Base-by-base conservation (phyloP, 768 basidiomycete genomes). In the Russula vinacea region DNA sequence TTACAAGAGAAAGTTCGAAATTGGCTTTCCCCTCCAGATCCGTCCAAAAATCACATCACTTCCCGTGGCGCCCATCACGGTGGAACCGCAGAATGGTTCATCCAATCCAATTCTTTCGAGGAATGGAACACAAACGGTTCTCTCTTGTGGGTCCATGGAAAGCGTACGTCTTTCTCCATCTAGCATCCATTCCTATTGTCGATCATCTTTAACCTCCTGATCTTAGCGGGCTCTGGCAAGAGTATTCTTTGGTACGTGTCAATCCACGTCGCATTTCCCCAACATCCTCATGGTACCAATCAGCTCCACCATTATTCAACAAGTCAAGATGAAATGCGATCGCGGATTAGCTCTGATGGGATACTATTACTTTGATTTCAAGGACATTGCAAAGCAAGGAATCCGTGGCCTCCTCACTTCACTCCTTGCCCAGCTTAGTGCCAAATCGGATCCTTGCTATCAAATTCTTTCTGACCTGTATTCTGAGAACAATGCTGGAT, bases 141-240 rank as follows among this genome's bases (percentile, higher is more conserved):
- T 1, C 10, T 56, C 2, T n/a, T 56, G 19, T 44, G 42, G 56
- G 17, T 56, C 29, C 40, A 56, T 17, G 56, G 40, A 19, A 56
- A 44, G 33, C 56, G 56, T 56, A 19, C 17, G 29, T 44, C 26
- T 44, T 26, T 19, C 6, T 1, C 9, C 26, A n/a, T 26, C 26
- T 32, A 0, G 5, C 5, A 8, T 14, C 26, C 3, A 10, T 39
- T 11, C 10, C 7, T 22, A 19, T 24, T 9, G 24, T 10, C 29
- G 7, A 58, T 44, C 26, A 32, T 7, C 17, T 11, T 22, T 3
- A 0, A 1, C 16, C 3, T 8, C 29, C 10, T 13, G 17, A 24
- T 45, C 11, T 17, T 33, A 58, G 62, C 39, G n/a, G 61, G 61
- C 1, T 56, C 60, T 22, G 60, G 60, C 19, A 62, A 62, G n/a